A percentile compares a stretch with the other conserved stretches of the same genome.
Evolutionary conservation across 768 basidiomycete species (phyloP).

Genomic region (Exsudoporus frostii): DNA sequence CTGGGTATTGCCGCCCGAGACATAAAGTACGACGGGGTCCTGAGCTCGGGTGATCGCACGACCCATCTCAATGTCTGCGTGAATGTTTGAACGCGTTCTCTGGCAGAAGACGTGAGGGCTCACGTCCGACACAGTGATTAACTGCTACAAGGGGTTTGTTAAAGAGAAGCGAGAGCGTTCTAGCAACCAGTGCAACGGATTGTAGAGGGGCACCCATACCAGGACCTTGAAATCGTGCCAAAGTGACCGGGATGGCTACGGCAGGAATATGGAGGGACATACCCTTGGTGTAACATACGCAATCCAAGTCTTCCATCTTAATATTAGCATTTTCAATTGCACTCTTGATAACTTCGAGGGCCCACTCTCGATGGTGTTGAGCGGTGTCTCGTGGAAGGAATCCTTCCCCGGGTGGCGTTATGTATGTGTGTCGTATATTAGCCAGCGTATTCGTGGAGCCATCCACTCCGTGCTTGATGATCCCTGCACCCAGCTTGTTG

Average conservation of each 20-base stretch:
- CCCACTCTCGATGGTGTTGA: conserved; percentile 94
- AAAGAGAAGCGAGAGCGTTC: conserved; percentile 84
- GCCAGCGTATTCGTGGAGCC: conserved; percentile 77
- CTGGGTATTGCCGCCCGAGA: conserved; percentile 98
- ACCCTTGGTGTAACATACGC: conserved; percentile 98
- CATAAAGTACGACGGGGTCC: conserved; percentile 96
- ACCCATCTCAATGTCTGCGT: conserved; percentile 96
- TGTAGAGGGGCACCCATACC: conserved; percentile 98
- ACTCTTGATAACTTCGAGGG: conserved; percentile 72
- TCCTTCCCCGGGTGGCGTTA: conserved; percentile 97
- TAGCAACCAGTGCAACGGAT: conserved; percentile 90
- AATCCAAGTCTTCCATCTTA: conserved; percentile 78
- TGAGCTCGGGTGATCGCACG: conserved; percentile 90
- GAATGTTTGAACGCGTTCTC: background rate
- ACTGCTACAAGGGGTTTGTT: conserved; percentile 92
- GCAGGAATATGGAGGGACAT: conserved; percentile 8
- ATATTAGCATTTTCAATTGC: conserved; percentile 66
- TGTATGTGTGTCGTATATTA: conserved; percentile 97
- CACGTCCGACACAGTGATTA: conserved; percentile 99
- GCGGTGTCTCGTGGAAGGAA: conserved; percentile 97
- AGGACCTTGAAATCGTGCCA: conserved; percentile 59
- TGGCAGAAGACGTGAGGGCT: conserved; percentile 8
- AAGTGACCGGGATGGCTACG: background rate
- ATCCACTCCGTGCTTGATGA: conserved; percentile 79
- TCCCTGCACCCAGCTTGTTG: conserved; percentile 94